Conservation (phyloP, 805 yeast genomes). For the Schwanniomyces occidentalis region DNA sequence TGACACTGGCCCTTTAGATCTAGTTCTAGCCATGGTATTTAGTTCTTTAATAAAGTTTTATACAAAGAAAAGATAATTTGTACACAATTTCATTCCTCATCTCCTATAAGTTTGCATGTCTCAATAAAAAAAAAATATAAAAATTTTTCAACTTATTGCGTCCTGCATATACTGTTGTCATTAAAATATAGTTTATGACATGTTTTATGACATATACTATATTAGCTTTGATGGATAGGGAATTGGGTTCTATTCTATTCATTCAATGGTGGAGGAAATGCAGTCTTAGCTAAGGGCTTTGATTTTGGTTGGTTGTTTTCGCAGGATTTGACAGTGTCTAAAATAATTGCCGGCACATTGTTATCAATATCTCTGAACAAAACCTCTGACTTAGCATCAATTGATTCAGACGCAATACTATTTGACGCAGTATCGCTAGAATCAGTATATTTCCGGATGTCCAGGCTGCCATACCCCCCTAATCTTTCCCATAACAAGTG, state of each 20-base stretch:
- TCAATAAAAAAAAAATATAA: conserved; percentile 4
- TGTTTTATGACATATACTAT: too few relatives aligned
- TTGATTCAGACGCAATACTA: background rate
- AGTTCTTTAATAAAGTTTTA: background rate
- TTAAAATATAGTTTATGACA: too few relatives aligned
- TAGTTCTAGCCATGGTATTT: conserved; percentile 31
- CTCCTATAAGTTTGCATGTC: conserved; percentile 7
- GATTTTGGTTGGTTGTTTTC: conserved; percentile 7
- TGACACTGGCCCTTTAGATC: conserved; percentile 27
- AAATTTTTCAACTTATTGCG: conserved; percentile 1
- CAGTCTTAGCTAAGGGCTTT: conserved; percentile 28
- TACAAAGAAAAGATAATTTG: too few relatives aligned
- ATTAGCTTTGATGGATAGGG: too few relatives aligned
- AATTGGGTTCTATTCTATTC: background rate
- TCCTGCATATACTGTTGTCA: conserved; percentile 5
- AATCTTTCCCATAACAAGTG: conserved; percentile 45
- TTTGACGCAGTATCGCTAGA: conserved; percentile 7
- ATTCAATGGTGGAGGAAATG: conserved; percentile 32
- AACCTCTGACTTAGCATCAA: conserved; percentile 14
- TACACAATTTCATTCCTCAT: conserved; percentile 16
- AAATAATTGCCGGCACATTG: conserved; percentile 42
- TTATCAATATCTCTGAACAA: conserved; percentile 36
- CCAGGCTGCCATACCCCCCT: conserved; percentile 39
- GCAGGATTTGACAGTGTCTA: conserved; percentile 30
- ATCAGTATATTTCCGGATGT: conserved; percentile 29